phyloP scores from a whole-genome alignment of 225 moss, liverwort and hornwort genomes.

The Pseudoscleropodium purum region DNA sequence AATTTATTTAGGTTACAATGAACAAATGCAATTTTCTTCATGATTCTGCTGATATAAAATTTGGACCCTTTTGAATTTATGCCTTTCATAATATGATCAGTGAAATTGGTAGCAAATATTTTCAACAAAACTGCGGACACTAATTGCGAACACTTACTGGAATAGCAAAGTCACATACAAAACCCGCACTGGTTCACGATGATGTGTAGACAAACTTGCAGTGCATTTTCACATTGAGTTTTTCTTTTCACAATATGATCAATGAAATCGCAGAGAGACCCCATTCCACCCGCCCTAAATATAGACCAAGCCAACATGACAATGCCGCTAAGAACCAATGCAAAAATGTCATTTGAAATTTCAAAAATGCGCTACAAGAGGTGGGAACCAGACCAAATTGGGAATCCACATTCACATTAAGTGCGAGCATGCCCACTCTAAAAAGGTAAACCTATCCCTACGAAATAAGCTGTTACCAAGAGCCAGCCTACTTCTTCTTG shows the following conservation, averaged over 20 bases:
- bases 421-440: conserved; percentile 8
- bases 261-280: background rate
- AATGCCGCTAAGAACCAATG: background rate
- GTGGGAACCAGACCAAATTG: background rate
- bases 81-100: background rate
- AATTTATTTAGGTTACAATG: background rate
- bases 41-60: background rate
- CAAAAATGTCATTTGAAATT: background rate
- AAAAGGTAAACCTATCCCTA: conserved; percentile 9
- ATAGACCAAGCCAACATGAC: background rate
- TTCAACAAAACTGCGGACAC: background rate
- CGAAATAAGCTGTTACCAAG: background rate
- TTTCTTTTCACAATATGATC: background rate
- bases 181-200: background rate
- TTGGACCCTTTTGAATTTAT: background rate
- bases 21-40: background rate
- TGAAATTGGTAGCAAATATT: background rate
- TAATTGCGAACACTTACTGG: background rate
- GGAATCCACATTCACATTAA: background rate
- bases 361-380: background rate
- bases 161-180: background rate
- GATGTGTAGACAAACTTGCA: background rate
- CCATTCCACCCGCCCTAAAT: background rate
- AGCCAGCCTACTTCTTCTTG: conserved; percentile 74
- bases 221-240: background rate